Evolutionary conservation across 176 grass and related monocot genomes (phyloP), one percentile per base, ranked within the genome.

Genomic region (Carex parvula): DNA sequence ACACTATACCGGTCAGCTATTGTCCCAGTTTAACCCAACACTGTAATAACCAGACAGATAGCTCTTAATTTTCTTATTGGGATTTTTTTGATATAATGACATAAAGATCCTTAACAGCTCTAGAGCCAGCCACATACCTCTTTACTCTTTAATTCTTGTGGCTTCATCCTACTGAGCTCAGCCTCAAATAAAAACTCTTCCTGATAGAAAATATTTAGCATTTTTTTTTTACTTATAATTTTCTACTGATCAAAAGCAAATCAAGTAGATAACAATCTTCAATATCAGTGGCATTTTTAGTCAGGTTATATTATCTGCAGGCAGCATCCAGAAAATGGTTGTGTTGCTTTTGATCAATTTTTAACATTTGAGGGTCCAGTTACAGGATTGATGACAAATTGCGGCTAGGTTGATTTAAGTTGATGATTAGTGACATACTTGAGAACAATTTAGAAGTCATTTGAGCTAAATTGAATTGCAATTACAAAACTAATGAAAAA

Each of bases 121-220:
- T 15, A 22, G n/a, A 62, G 8, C 16, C 46, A 52, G 59, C 29
- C 22, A 74, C 72, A 59, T 94, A 95, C 96, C 96, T 99, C 96
- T 88, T 90, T 99, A 22, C 83, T 81, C 84, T 99, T 99, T 22
- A 99, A 89, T 66, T 99, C 97, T 87, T 93, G 97, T 46, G 89
- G 91, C 88, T 96, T 99, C 18, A 79, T 83, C 82, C 91, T 95
- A 89, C 85, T 99, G 79, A 88, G 87, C 50, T 95, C 96, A 72
- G 90, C 88, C 85, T 99, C 97, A 88, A 93, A 99, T 60, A 99
- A 77, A 88, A 99, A 99, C 57, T 99, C 97, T 90, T 99, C 97
- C 97, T 99, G 85, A 56, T 84, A 92, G 54, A 60, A 60, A 30
- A 86, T 57, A 57, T 57, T 32, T 30, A 75, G 21, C 9, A 48